phyloP scores from a whole-genome alignment of 768 basidiomycete species.

The Boletus vinaceobasis region DNA sequence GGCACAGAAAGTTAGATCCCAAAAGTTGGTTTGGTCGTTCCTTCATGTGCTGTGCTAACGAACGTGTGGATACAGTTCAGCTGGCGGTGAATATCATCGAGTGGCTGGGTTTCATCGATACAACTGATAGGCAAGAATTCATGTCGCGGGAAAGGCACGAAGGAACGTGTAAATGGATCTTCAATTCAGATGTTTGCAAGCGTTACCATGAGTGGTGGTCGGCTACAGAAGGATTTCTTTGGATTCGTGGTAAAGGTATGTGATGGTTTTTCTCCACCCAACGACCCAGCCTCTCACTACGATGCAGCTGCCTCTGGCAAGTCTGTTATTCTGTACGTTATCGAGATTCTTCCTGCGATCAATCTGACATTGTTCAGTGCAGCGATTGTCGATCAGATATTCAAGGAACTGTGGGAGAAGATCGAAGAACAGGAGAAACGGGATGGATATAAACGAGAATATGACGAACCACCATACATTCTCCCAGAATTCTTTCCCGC shows the following conservation, averaged over 20 bases:
- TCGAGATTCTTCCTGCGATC: not conserved
- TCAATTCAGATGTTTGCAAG: conserved; percentile 16
- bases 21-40: conserved; percentile 15
- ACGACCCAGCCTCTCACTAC: conserved; percentile 1
- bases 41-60: not conserved
- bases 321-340: conserved; percentile 23
- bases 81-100: conserved; percentile 18
- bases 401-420: conserved; percentile 22
- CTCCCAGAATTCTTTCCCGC: conserved; percentile 26
- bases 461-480: conserved; percentile 14
- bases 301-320: conserved; percentile 20
- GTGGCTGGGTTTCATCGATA: conserved; percentile 25
- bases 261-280: not conserved
- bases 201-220: conserved; percentile 20
- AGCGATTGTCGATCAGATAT: conserved; percentile 21
- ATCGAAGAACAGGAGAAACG: conserved; percentile 20
- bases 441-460: conserved; percentile 11
- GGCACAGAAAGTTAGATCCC: conserved; percentile 18
- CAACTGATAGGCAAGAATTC: conserved; percentile 23
- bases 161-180: conserved; percentile 26
- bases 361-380: conserved; percentile 17
- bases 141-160: conserved; percentile 23
- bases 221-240: conserved; percentile 20
- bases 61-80: conserved; percentile 15
- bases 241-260: conserved; percentile 25